Evolutionary conservation across 768 basidiomycete genomes (phyloP).

Genomic region (Boletus speciosus): DNA sequence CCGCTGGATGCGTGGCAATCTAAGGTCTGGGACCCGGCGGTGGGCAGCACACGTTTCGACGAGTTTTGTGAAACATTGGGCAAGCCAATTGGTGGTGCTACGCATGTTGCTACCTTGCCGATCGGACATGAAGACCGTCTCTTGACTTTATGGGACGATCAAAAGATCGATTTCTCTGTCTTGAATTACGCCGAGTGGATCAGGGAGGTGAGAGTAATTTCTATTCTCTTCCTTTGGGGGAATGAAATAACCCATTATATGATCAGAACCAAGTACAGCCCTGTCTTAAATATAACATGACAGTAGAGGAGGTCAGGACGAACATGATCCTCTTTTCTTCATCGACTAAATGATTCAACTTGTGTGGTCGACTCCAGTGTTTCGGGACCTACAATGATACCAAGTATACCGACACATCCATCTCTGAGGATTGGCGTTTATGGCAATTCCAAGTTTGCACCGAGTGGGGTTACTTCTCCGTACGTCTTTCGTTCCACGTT

Average conservation of each 20-base stretch:
- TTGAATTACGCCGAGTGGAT: constrained; percentile 78
- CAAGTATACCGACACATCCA: constrained; percentile 55
- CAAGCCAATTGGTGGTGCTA: constrained; percentile 37
- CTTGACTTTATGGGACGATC: constrained; percentile 42
- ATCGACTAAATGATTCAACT: not conserved
- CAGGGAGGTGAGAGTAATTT: constrained; percentile 47
- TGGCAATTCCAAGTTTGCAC: constrained; percentile 94
- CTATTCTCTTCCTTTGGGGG: not conserved
- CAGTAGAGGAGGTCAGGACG: constrained; percentile 49
- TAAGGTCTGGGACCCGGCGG: constrained; percentile 81
- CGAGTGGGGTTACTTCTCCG: constrained; percentile 93
- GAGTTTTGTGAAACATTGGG: constrained; percentile 61
- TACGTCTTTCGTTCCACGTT: constrained; percentile 30
- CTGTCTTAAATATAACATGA: constrained; percentile 46
- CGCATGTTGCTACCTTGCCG: constrained; percentile 37
- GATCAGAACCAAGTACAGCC: constrained; percentile 49
- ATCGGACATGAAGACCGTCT: constrained; percentile 49
- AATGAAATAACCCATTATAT: not conserved
- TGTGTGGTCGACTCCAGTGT: constrained; percentile 47
- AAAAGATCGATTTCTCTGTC: constrained; percentile 56
- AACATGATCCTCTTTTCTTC: not conserved
- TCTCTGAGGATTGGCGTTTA: constrained; percentile 76
- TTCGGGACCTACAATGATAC: constrained; percentile 79
- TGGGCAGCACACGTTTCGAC: constrained; percentile 60
- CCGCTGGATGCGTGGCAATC: constrained; percentile 78